These are phyloP conservation scores for Martiniozyma asiatica DNA, from an alignment of 1,139 yeast genomes.

Conservation along the genomic window DNA sequence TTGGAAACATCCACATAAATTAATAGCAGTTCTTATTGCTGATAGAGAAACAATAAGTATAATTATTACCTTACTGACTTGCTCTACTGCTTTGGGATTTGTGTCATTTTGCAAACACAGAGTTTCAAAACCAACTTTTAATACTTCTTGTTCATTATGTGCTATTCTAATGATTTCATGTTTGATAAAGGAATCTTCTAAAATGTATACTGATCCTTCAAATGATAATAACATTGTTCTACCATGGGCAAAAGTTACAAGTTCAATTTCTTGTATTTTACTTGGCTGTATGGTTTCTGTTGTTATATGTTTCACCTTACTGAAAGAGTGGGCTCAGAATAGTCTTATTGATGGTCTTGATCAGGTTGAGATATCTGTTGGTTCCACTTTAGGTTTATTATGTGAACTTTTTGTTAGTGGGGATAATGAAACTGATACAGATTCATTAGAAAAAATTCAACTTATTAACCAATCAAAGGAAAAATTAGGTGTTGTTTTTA, in stretches of 20 bases:
- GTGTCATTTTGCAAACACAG: slow-evolving; percentile 62
- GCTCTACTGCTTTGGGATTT: slow-evolving; percentile 47
- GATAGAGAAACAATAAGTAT: slow-evolving; percentile 4
- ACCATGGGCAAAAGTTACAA: slow-evolving; percentile 44
- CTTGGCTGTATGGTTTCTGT: slow-evolving; percentile 54
- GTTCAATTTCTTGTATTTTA: slow-evolving; percentile 47
- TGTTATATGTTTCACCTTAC: slow-evolving; percentile 42
- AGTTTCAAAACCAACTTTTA: slow-evolving; percentile 57
- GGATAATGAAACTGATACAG: not conserved
- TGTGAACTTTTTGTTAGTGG: slow-evolving; percentile 7
- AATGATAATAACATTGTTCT: slow-evolving; percentile 20
- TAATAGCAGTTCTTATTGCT: not conserved
- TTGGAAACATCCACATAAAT: not conserved
- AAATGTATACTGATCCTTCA: slow-evolving; percentile 42
- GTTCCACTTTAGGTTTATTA: slow-evolving; percentile 5
- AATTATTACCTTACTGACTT: slow-evolving; percentile 28
- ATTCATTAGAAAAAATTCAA: slow-evolving; percentile 1
- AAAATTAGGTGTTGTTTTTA: slow-evolving; percentile 3
- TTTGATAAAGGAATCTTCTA: slow-evolving; percentile 46
- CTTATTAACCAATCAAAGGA: slow-evolving; percentile 4
- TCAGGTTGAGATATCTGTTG: slow-evolving; percentile 22
- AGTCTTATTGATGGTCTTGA: slow-evolving; percentile 13
- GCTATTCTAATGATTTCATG: slow-evolving; percentile 62
- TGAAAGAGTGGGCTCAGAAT: slow-evolving; percentile 23
- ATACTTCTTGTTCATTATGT: slow-evolving; percentile 72